Conservation (phyloP, 2,329 filamentous ascomycete genomes). For the Leptosphaerulina australis region DNA sequence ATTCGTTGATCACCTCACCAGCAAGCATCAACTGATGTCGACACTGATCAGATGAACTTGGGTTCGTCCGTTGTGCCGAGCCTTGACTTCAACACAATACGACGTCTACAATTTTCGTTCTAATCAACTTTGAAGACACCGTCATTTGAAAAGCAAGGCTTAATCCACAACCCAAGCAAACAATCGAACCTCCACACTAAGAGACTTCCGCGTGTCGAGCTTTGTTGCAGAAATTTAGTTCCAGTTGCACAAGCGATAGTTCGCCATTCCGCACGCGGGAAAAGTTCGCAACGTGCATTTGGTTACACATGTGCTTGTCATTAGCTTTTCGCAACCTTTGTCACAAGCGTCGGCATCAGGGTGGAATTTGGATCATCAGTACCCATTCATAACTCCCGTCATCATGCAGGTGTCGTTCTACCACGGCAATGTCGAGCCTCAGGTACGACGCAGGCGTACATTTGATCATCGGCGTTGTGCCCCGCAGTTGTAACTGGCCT, state of each 20-base stretch:
- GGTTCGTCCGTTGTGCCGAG: neutral
- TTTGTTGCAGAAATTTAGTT: neutral
- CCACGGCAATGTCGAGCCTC: conserved; percentile 1
- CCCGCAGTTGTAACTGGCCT: too few species aligned
- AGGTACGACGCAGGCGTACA: conserved; percentile 1
- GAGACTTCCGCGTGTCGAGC: neutral
- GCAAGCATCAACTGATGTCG: too few species aligned
- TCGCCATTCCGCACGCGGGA: neutral
- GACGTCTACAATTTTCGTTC: neutral
- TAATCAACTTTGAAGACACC: neutral
- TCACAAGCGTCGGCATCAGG: neutral
- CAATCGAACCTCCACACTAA: neutral
- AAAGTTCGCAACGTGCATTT: conserved; percentile 9
- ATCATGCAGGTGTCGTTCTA: conserved; percentile 2
- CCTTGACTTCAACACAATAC: neutral
- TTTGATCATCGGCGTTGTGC: neutral
- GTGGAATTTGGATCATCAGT: neutral
- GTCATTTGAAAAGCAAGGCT: too few species aligned
- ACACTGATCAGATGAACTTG: neutral
- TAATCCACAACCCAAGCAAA: neutral
- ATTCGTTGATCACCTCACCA: neutral
- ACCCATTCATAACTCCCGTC: neutral
- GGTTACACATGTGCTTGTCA: conserved; percentile 7
- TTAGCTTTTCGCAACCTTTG: neutral
- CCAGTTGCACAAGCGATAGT: conserved; percentile 5